phyloP scores from a whole-genome alignment of 345 rosid species.

The Sisymbrium altissimum region DNA sequence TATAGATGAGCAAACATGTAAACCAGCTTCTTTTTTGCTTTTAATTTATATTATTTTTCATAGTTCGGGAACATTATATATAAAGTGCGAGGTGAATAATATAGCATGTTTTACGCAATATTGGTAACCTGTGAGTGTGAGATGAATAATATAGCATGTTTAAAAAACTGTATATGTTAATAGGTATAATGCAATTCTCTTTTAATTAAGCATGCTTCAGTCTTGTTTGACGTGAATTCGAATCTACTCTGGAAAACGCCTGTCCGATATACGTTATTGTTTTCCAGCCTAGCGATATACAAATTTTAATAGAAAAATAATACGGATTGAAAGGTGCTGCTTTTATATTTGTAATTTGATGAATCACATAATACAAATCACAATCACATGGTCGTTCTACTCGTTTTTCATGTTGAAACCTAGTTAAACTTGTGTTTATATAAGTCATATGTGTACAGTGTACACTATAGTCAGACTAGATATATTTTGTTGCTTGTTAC shows the following conservation, averaged over 20 bases:
- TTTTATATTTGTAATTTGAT: background rate
- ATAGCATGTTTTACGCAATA: background rate
- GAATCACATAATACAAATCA: background rate
- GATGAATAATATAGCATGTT: background rate
- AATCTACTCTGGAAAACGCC: background rate
- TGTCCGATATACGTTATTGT: background rate
- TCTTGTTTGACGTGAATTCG: background rate
- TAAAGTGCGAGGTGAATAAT: background rate
- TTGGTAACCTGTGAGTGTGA: background rate
- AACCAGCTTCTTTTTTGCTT: background rate
- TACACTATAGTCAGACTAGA: background rate
- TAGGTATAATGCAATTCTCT: background rate
- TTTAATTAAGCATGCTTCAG: background rate
- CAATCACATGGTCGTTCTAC: background rate
- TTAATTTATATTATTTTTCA: background rate
- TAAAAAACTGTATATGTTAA: background rate
- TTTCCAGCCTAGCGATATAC: background rate
- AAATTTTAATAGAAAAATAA: background rate
- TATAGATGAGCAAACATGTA: constrained; percentile 8
- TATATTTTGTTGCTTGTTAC: no score
- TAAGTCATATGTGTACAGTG: background rate
- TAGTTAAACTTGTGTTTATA: background rate
- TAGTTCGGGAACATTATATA: background rate
- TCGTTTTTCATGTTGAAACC: background rate
- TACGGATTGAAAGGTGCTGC: background rate